These are phyloP conservation scores for Trapa incisa DNA, from an alignment of 345 rosid genomes.

Conservation along the genomic window DNA sequence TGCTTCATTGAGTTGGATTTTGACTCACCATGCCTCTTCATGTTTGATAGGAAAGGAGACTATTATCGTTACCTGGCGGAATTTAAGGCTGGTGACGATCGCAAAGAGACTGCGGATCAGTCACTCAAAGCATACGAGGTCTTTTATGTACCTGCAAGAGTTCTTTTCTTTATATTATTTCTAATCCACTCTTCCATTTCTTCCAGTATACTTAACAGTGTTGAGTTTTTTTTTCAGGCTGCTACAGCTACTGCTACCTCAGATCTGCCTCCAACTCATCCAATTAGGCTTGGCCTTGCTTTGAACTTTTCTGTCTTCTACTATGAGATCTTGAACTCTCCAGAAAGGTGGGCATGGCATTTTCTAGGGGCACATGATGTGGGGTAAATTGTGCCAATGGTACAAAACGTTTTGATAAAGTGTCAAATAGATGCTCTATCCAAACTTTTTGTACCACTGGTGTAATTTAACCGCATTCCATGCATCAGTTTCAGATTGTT, in stretches of 20 bases:
- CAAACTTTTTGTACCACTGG: too few relatives aligned
- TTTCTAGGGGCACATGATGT: too few relatives aligned
- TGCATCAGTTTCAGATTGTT: background rate
- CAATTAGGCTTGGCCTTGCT: slow-evolving; percentile 30
- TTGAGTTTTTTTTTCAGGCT: background rate
- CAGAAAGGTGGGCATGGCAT: slow-evolving; percentile 39
- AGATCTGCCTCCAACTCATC: slow-evolving; percentile 25
- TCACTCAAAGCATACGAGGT: slow-evolving; percentile 7
- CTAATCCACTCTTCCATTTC: background rate
- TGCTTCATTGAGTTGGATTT: background rate
- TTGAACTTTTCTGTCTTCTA: slow-evolving; percentile 27
- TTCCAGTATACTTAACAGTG: background rate
- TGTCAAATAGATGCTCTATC: too few relatives aligned
- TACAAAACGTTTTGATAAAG: too few relatives aligned
- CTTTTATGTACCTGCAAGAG: background rate
- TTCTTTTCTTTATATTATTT: background rate
- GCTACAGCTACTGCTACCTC: slow-evolving; percentile 7
- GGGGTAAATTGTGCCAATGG: too few relatives aligned
- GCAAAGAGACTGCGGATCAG: slow-evolving; percentile 2
- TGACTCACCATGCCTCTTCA: background rate
- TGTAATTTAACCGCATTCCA: background rate
- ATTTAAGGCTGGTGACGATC: slow-evolving; percentile 1
- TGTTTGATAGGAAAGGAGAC: slow-evolving; percentile 6
- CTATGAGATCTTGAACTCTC: slow-evolving; percentile 37
- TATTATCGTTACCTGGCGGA: slow-evolving; percentile 11